phyloP scores from a whole-genome alignment of 176 grass and related monocot species.

The Neostapfia colusana region DNA sequence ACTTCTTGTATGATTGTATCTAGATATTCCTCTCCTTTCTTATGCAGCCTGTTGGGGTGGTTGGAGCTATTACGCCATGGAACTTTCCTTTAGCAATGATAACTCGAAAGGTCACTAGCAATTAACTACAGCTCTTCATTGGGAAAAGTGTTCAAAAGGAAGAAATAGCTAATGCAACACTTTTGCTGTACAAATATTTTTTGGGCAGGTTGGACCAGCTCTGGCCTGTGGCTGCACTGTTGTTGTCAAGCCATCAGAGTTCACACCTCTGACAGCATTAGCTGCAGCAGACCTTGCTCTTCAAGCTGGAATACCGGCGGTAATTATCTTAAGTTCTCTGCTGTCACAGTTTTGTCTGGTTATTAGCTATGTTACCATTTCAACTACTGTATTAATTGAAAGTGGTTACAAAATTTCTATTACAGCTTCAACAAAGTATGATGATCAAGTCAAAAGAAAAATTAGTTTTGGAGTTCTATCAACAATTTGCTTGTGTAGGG shows the following conservation, averaged over 20 bases:
- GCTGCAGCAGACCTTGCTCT: conserved; percentile 97
- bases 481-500: neutral
- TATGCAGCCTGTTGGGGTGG: conserved; percentile 84
- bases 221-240: conserved; percentile 91
- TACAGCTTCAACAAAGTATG: neutral
- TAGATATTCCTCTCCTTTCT: conserved; percentile 25
- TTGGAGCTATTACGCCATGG: conserved; percentile 98
- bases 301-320: conserved; percentile 95
- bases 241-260: conserved; percentile 96
- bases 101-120: conserved; percentile 76
- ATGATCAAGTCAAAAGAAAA: neutral
- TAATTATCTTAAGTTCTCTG: conserved; percentile 48
- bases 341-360: conserved; percentile 6
- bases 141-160: conserved; percentile 3
- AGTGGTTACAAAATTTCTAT: neutral
- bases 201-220: conserved; percentile 84
- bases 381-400: conserved; percentile 5
- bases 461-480: neutral
- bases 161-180: conserved; percentile 5
- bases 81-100: conserved; percentile 99
- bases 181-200: conserved; percentile 23
- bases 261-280: conserved; percentile 92
- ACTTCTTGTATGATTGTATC: neutral
- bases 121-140: conserved; percentile 16
- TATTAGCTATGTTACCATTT: conserved; percentile 28